These are phyloP conservation scores for Arabis hirsuta DNA, from an alignment of 345 rosid species.

Conservation along the genomic window DNA sequence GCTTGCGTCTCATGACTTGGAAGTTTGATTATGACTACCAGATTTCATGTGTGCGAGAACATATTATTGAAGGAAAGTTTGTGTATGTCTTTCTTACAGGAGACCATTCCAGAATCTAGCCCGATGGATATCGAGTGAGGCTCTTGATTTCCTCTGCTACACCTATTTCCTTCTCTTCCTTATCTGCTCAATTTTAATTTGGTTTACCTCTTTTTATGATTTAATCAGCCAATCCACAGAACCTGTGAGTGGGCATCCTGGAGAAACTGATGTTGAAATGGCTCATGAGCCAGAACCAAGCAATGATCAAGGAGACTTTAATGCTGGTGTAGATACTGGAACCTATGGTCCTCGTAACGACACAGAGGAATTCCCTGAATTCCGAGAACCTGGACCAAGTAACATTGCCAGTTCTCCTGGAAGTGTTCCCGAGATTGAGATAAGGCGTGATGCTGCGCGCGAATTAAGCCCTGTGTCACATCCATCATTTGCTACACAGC, in stretches of 20 bases:
- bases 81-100: constrained; percentile 47
- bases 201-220: constrained; percentile 17
- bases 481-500: constrained; percentile 40
- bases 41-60: neutral
- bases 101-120: constrained; percentile 42
- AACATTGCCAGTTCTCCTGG: constrained; percentile 41
- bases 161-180: neutral
- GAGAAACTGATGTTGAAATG: constrained; percentile 27
- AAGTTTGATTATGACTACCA: constrained; percentile 7
- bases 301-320: constrained; percentile 41
- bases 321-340: constrained; percentile 24
- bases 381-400: constrained; percentile 43
- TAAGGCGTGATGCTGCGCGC: constrained; percentile 55
- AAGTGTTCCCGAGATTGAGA: constrained; percentile 61
- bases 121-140: constrained; percentile 57
- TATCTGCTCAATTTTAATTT: constrained; percentile 3
- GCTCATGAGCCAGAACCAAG: constrained; percentile 39
- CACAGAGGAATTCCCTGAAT: constrained; percentile 38
- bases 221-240: constrained; percentile 41
- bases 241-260: constrained; percentile 34
- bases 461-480: constrained; percentile 44
- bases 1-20: neutral
- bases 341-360: constrained; percentile 46
- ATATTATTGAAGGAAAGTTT: constrained; percentile 8
- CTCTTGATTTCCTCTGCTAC: constrained; percentile 11